Percentiles rank a stretch among this genome's conserved stretches.
Evolutionary conservation across 345 rosid species (phyloP).

Genomic region (Fremontodendron californicum): DNA sequence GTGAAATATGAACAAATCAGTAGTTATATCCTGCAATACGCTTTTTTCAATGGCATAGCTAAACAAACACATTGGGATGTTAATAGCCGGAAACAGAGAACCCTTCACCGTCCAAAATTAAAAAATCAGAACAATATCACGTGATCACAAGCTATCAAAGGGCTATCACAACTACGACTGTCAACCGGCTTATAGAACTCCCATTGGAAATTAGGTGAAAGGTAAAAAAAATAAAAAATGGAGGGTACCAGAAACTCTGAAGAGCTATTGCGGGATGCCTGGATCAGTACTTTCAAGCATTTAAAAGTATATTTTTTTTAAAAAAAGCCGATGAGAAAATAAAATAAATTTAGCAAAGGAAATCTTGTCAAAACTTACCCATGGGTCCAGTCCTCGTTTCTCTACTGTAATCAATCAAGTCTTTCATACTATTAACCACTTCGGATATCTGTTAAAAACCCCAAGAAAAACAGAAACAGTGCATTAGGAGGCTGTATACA

Average conservation of each 20-base stretch:
- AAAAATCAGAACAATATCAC: not conserved
- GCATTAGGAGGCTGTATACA: not conserved
- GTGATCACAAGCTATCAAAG: not conserved
- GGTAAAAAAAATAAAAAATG: not conserved
- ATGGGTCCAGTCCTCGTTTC: conserved; percentile 95
- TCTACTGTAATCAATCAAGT: conserved; percentile 96
- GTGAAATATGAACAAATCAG: not conserved
- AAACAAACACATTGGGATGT: not conserved
- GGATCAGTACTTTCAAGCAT: not conserved
- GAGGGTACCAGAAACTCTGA: not conserved
- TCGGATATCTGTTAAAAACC: conserved; percentile 65
- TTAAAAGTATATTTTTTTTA: not conserved
- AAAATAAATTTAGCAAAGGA: not conserved
- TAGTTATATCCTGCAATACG: not conserved
- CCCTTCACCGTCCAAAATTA: not conserved
- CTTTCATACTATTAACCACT: conserved; percentile 99
- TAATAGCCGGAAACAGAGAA: not conserved
- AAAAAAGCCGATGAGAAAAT: not conserved
- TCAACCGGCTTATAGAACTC: not conserved
- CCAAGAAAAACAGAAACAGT: not conserved
- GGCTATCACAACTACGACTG: not conserved
- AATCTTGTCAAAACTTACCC: conserved; percentile 51
- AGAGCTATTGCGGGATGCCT: not conserved
- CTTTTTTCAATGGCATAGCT: not conserved
- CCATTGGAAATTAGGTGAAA: not conserved